These are phyloP conservation scores for Lobosporangium transversale DNA, from an alignment of 192 early-diverging fungal species.

Conservation along the genomic window DNA sequence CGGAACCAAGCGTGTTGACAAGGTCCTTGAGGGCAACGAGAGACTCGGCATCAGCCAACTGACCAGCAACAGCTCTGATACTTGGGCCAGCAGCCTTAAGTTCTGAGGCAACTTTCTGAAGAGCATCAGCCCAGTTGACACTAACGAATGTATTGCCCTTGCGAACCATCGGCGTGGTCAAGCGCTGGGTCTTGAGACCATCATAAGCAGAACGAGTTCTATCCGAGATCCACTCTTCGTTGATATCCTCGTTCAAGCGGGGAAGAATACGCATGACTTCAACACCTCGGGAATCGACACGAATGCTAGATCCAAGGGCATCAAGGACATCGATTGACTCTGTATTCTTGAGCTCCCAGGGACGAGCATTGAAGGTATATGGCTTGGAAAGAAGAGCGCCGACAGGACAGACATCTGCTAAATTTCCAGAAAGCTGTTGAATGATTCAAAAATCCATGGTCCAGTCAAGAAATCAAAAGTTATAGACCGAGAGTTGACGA, in stretches of 20 bases:
- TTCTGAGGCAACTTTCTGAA: slow-evolving; percentile 74
- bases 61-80: slow-evolving; percentile 90
- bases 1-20: slow-evolving; percentile 86
- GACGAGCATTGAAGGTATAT: slow-evolving; percentile 91
- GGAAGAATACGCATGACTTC: slow-evolving; percentile 98
- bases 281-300: slow-evolving; percentile 93
- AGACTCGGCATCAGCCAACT: slow-evolving; percentile 92
- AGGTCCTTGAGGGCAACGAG: slow-evolving; percentile 96
- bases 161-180: slow-evolving; percentile 92
- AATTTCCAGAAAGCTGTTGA: slow-evolving; percentile 87
- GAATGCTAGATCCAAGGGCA: slow-evolving; percentile 95
- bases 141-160: slow-evolving; percentile 84
- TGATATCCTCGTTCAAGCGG: slow-evolving; percentile 96
- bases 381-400: slow-evolving; percentile 98
- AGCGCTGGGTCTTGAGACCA: slow-evolving; percentile 94
- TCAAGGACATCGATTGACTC: slow-evolving; percentile 96
- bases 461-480: too few species aligned
- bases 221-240: slow-evolving; percentile 99
- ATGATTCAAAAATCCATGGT: background rate
- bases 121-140: slow-evolving; percentile 88
- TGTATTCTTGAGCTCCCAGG: slow-evolving; percentile 97
- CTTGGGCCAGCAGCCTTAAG: slow-evolving; percentile 69
- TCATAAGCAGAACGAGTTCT: slow-evolving; percentile 96
- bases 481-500: background rate
- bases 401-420: slow-evolving; percentile 98